A percentile compares a stretch with the other conserved stretches of the same genome.
phyloP scores from a whole-genome alignment of 352 stramenopile genomes.

The Plasmopara muralis region DNA sequence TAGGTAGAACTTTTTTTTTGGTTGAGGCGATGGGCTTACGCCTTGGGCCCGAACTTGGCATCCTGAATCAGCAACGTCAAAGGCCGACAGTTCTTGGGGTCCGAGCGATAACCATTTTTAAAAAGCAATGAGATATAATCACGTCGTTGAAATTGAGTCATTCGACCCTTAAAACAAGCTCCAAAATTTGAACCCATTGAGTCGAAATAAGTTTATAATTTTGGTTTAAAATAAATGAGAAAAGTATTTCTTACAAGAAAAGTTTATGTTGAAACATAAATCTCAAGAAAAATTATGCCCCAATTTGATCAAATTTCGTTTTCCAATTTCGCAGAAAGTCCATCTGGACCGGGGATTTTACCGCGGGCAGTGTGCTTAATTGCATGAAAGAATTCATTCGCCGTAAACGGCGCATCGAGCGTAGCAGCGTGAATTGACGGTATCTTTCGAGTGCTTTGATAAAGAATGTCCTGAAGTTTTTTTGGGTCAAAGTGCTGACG shows the following conservation, averaged over 20 bases:
- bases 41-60: not conserved
- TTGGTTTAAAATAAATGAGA: too few species aligned
- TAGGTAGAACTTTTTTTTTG: not conserved
- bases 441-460: not conserved
- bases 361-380: not conserved
- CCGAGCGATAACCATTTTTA: not conserved
- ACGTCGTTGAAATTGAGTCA: not conserved
- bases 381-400: not conserved
- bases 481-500: not conserved
- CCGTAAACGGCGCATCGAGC: not conserved
- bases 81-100: not conserved
- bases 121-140: slow-evolving; percentile 1
- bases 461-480: slow-evolving; percentile 1
- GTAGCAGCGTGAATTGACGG: not conserved
- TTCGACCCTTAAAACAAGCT: not conserved
- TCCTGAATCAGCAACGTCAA: slow-evolving; percentile 1
- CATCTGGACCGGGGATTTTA: not conserved
- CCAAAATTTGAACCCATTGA: not conserved
- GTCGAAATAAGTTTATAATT: not conserved
- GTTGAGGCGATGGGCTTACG: not conserved
- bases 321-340: not conserved
- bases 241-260: too few species aligned
- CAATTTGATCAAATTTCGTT: too few species aligned
- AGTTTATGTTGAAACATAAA: too few species aligned
- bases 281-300: too few species aligned